Percentiles rank a stretch among this genome's conserved stretches.
phyloP scores from a whole-genome alignment of 768 basidiomycete genomes.

The Dentipellis fragilis region DNA sequence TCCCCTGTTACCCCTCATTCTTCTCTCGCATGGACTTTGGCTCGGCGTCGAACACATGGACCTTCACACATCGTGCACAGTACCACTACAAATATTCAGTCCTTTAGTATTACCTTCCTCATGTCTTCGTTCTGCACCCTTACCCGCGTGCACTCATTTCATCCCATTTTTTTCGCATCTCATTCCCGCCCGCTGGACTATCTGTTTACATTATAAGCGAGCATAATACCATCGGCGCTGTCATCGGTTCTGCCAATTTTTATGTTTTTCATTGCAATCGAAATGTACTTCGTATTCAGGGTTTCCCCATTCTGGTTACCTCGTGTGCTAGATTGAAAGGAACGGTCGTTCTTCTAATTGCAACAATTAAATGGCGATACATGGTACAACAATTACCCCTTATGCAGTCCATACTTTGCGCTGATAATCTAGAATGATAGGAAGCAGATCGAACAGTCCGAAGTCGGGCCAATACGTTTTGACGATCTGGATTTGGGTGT shows the following conservation, averaged over 20 bases:
- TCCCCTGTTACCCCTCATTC: neutral
- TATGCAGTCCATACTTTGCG: conserved; percentile 47
- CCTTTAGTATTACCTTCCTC: neutral
- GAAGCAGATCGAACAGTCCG: conserved; percentile 76
- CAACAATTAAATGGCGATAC: neutral
- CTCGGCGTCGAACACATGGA: neutral
- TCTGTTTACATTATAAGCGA: too few relatives aligned
- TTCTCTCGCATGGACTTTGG: neutral
- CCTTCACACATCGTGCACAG: neutral
- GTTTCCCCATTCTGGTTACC: too few relatives aligned
- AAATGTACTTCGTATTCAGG: too few relatives aligned
- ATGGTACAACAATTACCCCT: neutral
- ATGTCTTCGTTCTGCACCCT: neutral
- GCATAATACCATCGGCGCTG: too few relatives aligned
- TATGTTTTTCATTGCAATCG: too few relatives aligned
- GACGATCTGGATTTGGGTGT: conserved; percentile 83
- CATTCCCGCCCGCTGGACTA: neutral
- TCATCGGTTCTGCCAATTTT: too few relatives aligned
- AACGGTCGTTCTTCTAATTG: too few relatives aligned
- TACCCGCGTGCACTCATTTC: neutral
- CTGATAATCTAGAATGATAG: conserved; percentile 84
- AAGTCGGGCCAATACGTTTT: conserved; percentile 90
- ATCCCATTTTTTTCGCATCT: neutral
- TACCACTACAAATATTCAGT: too few relatives aligned
- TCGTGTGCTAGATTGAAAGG: too few relatives aligned